Percentiles rank a stretch among this genome's conserved stretches.
Evolutionary conservation across 495 filamentous ascomycete genomes (phyloP).

Genomic region (Cercophora scortea): DNA sequence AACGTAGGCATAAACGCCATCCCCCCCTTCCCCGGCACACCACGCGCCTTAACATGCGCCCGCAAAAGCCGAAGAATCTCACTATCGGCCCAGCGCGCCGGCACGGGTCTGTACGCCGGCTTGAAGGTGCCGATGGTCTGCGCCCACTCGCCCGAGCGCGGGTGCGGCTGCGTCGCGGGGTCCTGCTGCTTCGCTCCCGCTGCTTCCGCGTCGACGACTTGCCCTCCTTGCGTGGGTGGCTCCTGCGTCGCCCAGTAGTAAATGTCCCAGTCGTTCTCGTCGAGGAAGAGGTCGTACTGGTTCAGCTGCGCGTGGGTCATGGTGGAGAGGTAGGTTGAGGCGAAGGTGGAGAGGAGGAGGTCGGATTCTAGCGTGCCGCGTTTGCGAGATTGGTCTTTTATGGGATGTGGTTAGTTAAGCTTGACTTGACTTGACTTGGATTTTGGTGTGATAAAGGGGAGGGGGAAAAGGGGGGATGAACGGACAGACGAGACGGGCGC

Average conservation of each 20-base stretch:
- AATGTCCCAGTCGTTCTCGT: constrained; percentile 99
- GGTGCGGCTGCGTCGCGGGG: constrained; percentile 5
- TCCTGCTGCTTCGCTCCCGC: constrained; percentile 1
- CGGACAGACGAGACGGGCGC: constrained; percentile 84
- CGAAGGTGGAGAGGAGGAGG: constrained; percentile 93
- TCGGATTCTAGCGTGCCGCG: constrained; percentile 93
- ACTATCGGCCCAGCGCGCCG: constrained; percentile 71
- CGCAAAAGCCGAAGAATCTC: constrained; percentile 70
- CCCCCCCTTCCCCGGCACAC: constrained; percentile 22
- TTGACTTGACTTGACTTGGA: background rate
- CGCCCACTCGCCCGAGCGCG: constrained; percentile 73
- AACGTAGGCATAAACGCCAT: constrained; percentile 44
- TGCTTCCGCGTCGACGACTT: constrained; percentile 3
- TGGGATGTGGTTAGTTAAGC: background rate
- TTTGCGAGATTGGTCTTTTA: constrained; percentile 87
- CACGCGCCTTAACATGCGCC: constrained; percentile 57
- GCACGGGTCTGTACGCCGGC: constrained; percentile 88
- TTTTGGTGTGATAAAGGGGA: background rate
- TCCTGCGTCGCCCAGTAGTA: constrained; percentile 99
- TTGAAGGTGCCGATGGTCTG: constrained; percentile 93
- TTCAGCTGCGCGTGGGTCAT: constrained; percentile 69
- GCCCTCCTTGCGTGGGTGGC: constrained; percentile 41
- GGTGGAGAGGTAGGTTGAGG: constrained; percentile 60
- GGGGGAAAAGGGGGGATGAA: constrained; percentile 15
- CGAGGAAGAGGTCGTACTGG: constrained; percentile 88